These are phyloP conservation scores for Neoboletus magnificus DNA, from an alignment of 768 basidiomycete species.

Conservation along the genomic window DNA sequence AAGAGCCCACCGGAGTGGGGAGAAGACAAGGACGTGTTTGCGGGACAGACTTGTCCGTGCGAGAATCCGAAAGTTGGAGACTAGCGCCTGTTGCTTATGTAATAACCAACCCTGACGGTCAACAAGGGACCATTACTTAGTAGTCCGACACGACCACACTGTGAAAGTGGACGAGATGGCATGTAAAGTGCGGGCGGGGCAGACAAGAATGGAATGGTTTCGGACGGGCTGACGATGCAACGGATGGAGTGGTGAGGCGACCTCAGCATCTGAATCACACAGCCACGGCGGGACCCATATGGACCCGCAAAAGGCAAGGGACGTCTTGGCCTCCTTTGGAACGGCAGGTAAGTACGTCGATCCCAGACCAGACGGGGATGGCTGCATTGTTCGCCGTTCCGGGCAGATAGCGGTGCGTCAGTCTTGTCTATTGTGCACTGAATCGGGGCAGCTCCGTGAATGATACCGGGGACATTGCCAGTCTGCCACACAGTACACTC, in stretches of 20 bases:
- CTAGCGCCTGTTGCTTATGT: slow-evolving; percentile 18
- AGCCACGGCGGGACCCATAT: slow-evolving; percentile 43
- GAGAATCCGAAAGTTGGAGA: slow-evolving; percentile 14
- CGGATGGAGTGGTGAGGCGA: not conserved
- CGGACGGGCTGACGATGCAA: not conserved
- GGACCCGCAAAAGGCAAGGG: slow-evolving; percentile 37
- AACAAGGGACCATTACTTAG: not conserved
- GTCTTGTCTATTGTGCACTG: slow-evolving; percentile 24
- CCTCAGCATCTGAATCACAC: slow-evolving; percentile 14
- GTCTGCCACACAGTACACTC: not conserved
- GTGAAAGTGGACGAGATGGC: not conserved
- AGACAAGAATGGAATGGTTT: not conserved
- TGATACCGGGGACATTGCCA: not conserved
- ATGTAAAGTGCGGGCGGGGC: not conserved
- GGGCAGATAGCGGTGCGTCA: slow-evolving; percentile 21
- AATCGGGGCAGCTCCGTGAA: slow-evolving; percentile 14
- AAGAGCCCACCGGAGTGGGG: slow-evolving; percentile 22
- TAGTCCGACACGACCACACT: not conserved
- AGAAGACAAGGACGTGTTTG: slow-evolving; percentile 5
- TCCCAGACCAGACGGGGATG: slow-evolving; percentile 7
- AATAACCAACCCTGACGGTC: slow-evolving; percentile 5
- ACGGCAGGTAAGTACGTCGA: slow-evolving; percentile 12
- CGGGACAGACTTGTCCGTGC: slow-evolving; percentile 18
- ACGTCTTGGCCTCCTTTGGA: not conserved
- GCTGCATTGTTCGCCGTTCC: slow-evolving; percentile 30